Conservation (phyloP, 257 asterid genomes). For the Buddleja alternifolia region DNA sequence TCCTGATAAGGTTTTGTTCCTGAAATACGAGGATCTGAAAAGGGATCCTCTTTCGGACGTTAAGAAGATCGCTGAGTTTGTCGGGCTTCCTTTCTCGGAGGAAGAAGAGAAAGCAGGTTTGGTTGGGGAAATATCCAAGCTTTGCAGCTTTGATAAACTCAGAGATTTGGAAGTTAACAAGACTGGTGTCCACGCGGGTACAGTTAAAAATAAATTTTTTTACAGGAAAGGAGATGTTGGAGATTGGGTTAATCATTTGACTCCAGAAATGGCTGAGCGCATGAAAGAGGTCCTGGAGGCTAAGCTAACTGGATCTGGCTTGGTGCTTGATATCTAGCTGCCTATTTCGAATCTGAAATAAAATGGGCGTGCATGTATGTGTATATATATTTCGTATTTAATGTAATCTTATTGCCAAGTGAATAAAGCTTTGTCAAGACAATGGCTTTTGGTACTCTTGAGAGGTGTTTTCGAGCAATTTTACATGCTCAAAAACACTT, state of each 20-base stretch:
- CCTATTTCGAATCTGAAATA: no score
- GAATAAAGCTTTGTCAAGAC: no score
- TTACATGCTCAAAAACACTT: no score
- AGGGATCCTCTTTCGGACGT: not conserved
- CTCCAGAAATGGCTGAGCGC: not conserved
- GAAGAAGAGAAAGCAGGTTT: conserved; percentile 24
- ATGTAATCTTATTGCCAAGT: no score
- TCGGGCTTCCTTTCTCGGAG: conserved; percentile 26
- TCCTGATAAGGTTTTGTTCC: no score
- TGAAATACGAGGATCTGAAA: no score
- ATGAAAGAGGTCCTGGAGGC: not conserved
- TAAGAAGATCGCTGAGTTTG: conserved; percentile 18
- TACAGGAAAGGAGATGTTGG: conserved; percentile 27
- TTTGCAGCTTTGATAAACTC: conserved; percentile 27
- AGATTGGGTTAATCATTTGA: conserved; percentile 25
- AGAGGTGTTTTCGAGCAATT: no score
- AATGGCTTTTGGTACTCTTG: no score
- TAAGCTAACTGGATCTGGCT: conserved; percentile 6
- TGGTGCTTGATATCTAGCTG: not conserved
- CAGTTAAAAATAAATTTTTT: not conserved
- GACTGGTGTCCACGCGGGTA: not conserved
- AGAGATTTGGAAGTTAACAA: conserved; percentile 22
- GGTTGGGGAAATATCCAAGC: conserved; percentile 10
- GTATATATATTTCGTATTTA: no score
- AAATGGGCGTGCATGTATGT: no score